Percentiles rank a stretch among this genome's conserved stretches.
phyloP scores from a whole-genome alignment of 176 grass and related monocot species.

The Poa annua region DNA sequence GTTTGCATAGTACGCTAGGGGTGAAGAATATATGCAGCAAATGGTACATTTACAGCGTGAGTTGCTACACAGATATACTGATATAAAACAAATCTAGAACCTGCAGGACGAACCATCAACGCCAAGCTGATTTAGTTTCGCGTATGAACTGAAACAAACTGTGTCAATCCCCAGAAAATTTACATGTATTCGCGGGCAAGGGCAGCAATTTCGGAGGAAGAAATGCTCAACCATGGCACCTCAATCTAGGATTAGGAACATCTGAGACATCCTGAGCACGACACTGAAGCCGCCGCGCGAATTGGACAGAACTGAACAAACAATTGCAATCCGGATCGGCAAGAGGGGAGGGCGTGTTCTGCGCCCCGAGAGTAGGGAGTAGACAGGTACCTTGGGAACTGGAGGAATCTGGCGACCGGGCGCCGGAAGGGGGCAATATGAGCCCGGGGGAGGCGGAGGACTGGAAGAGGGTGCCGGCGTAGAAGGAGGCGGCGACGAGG shows the following conservation, averaged over 20 bases:
- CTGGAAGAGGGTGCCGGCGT: slow-evolving; percentile 76
- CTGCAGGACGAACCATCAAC: neutral
- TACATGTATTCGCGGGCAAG: neutral
- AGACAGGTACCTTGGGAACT: slow-evolving; percentile 33
- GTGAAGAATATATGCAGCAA: neutral
- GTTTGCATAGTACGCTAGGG: neutral
- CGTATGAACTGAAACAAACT: slow-evolving; percentile 2
- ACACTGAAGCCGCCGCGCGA: neutral
- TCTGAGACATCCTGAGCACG: neutral
- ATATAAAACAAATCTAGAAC: neutral
- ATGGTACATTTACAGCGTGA: slow-evolving; percentile 12
- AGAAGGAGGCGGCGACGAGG: slow-evolving; percentile 72
- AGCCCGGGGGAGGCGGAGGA: slow-evolving; percentile 43
- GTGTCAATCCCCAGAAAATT: neutral
- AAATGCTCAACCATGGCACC: neutral
- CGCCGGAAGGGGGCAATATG: slow-evolving; percentile 16
- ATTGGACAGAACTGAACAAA: neutral
- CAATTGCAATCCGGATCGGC: neutral
- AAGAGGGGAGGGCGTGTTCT: too few species aligned
- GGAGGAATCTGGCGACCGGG: slow-evolving; percentile 32
- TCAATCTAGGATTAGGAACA: neutral
- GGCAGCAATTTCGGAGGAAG: neutral
- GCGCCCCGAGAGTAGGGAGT: neutral
- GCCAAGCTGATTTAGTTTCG: neutral
- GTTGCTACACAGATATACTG: neutral